These are phyloP conservation scores for Solanum pennellii DNA, from an alignment of 257 asterid genomes.

Conservation along the genomic window DNA sequence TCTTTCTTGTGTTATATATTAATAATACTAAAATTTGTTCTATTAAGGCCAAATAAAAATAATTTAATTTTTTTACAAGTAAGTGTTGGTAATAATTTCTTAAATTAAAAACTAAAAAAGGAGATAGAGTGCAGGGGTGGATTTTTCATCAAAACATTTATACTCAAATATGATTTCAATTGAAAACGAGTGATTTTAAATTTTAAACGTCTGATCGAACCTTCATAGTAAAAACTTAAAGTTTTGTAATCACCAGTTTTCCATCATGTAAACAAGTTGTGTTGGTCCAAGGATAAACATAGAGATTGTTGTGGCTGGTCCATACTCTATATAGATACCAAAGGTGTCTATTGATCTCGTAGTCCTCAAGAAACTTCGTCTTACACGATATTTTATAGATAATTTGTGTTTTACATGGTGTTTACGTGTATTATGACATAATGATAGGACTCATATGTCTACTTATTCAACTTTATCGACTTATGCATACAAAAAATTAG, in stretches of 20 bases:
- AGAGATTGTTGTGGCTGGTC: not conserved
- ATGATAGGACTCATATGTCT: not conserved
- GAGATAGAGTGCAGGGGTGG: not conserved
- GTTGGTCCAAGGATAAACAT: not conserved
- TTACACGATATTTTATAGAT: accelerated
- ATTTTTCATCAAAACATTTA: not conserved
- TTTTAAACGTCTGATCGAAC: not conserved
- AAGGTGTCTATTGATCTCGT: not conserved
- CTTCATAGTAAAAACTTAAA: not conserved
- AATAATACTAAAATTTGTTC: not conserved
- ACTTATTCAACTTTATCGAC: no score
- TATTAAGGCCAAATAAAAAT: not conserved
- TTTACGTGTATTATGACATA: no score
- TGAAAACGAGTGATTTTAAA: not conserved
- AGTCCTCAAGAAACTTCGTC: not conserved
- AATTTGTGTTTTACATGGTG: not conserved
- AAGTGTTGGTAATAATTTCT: not conserved
- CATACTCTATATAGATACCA: not conserved
- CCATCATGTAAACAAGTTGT: not conserved
- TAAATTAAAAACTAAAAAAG: not conserved
- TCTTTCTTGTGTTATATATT: not conserved
- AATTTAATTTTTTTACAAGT: not conserved
- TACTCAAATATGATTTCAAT: not conserved
- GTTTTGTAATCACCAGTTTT: not conserved
- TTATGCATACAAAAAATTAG: no score